Evolutionary conservation across 768 basidiomycete species (phyloP).

Genomic region (Tubosaeta sp.): DNA sequence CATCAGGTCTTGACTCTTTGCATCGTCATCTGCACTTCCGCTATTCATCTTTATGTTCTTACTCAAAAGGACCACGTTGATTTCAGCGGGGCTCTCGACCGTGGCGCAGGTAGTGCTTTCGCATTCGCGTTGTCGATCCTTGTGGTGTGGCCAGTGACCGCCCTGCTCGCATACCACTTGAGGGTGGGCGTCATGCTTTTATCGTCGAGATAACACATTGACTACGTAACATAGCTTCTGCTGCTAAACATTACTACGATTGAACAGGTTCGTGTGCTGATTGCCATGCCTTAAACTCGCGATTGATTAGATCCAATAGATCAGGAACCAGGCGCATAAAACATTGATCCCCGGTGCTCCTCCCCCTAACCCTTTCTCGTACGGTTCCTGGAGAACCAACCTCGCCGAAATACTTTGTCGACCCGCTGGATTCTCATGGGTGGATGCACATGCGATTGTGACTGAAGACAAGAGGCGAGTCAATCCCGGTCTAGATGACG

Average conservation of each 20-base stretch:
- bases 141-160: constrained; percentile 79
- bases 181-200: constrained; percentile 50
- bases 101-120: constrained; percentile 74
- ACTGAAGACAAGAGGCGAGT: constrained; percentile 70
- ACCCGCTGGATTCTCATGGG: constrained; percentile 77
- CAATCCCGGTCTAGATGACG: constrained; percentile 59
- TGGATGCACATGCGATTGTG: constrained; percentile 55
- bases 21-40: constrained; percentile 78
- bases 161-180: constrained; percentile 79
- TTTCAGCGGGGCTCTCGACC: constrained; percentile 42
- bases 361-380: constrained; percentile 85
- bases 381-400: constrained; percentile 73
- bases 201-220: not conserved
- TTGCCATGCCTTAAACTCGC: constrained; percentile 3
- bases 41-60: constrained; percentile 72
- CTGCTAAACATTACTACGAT: constrained; percentile 92
- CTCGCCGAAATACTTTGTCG: constrained; percentile 73
- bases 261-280: constrained; percentile 66
- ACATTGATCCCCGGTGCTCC: constrained; percentile 57
- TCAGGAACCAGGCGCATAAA: constrained; percentile 82
- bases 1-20: constrained; percentile 65
- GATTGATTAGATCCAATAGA: constrained; percentile 40
- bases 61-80: constrained; percentile 47
- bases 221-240: constrained; percentile 49
- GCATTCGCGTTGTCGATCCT: constrained; percentile 68